Conservation (phyloP, 2,329 filamentous ascomycete species). For the Aspergillus sp. region DNA sequence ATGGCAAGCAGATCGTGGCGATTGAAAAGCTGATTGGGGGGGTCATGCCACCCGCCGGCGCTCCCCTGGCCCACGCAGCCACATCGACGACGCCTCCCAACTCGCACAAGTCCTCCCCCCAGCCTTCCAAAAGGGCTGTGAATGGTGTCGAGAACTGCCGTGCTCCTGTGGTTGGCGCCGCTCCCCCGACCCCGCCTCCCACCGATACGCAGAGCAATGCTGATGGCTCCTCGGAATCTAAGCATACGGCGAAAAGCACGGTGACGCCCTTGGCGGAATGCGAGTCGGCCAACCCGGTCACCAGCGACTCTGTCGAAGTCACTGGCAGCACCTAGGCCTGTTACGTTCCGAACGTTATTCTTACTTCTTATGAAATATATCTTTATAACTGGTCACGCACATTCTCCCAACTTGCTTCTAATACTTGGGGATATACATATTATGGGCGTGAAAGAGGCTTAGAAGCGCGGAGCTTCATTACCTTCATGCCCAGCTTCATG, state of each 20-base stretch:
- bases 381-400: constrained; percentile 20
- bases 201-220: constrained; percentile 67
- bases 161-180: constrained; percentile 54
- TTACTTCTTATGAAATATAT: constrained; percentile 30
- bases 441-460: constrained; percentile 30
- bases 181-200: constrained; percentile 67
- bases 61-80: constrained; percentile 32
- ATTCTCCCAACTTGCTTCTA: constrained; percentile 33
- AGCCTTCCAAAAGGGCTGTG: constrained; percentile 37
- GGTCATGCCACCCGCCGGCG: constrained; percentile 26
- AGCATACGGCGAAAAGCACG: constrained; percentile 37
- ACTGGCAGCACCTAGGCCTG: constrained; percentile 26
- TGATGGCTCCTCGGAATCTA: constrained; percentile 45
- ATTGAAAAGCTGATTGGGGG: constrained; percentile 60
- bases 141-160: constrained; percentile 41
- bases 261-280: constrained; percentile 36
- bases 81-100: constrained; percentile 42
- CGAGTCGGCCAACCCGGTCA: constrained; percentile 29
- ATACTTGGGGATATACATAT: constrained; percentile 42
- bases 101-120: constrained; percentile 43
- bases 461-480: background rate
- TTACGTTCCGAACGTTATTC: background rate
- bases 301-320: constrained; percentile 30
- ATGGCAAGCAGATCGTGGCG: constrained; percentile 66
- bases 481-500: constrained; percentile 30